Evolutionary conservation across 306 rosid genomes (phyloP).

Genomic region (Medicago truncatula): DNA sequence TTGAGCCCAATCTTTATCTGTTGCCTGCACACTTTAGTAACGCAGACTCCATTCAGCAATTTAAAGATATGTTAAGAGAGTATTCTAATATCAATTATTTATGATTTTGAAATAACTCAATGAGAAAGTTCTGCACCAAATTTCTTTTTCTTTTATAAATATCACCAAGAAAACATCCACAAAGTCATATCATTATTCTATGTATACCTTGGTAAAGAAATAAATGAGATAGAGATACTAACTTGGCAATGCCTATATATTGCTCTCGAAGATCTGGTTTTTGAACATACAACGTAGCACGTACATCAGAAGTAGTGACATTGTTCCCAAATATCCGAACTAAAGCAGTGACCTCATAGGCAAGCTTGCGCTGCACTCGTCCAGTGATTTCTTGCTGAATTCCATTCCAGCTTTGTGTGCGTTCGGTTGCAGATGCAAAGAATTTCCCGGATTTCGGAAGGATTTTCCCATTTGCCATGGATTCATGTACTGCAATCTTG

Average conservation of each 20-base stretch:
- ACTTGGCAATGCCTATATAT: slow-evolving; percentile 89
- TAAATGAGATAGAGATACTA: slow-evolving; percentile 39
- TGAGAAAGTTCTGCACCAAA: no score
- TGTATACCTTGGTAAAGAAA: slow-evolving; percentile 1
- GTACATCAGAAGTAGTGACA: slow-evolving; percentile 70
- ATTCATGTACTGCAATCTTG: slow-evolving; percentile 74
- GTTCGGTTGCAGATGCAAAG: slow-evolving; percentile 83
- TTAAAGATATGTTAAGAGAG: slow-evolving; percentile 11
- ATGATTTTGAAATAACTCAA: slow-evolving; percentile 4
- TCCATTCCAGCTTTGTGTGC: slow-evolving; percentile 89
- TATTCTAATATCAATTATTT: slow-evolving; percentile 2
- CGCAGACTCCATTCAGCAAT: slow-evolving; percentile 45
- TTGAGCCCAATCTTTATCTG: slow-evolving; percentile 87
- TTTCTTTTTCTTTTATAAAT: no score
- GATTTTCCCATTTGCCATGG: slow-evolving; percentile 79
- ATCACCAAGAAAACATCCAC: no score
- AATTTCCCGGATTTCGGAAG: slow-evolving; percentile 72
- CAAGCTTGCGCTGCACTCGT: slow-evolving; percentile 86
- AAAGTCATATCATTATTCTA: neutral
- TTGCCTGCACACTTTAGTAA: slow-evolving; percentile 81
- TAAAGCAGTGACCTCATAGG: slow-evolving; percentile 72
- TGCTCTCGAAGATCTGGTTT: slow-evolving; percentile 75
- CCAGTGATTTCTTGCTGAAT: slow-evolving; percentile 93
- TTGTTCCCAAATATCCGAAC: slow-evolving; percentile 82
- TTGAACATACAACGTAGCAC: slow-evolving; percentile 85